Base-by-base conservation (phyloP, 2,329 filamentous ascomycete genomes). In the Hirsutella thompsonii region DNA sequence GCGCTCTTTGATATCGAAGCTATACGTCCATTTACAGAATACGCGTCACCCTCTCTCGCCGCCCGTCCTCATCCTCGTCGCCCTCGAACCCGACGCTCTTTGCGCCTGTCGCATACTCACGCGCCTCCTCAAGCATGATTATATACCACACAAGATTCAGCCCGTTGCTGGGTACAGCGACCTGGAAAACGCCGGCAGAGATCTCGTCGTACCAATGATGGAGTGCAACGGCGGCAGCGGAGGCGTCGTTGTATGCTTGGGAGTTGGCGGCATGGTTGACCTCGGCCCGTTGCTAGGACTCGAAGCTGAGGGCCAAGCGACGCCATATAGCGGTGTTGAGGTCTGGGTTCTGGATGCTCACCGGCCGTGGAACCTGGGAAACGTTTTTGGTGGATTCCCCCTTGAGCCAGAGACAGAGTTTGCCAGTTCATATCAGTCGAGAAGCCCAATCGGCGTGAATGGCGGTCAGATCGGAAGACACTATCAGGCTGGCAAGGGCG, bases 81-180 rank as follows among this genome's bases (percentile, higher is more conserved):
- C 90, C 29, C 83, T 96, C 57, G 90, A 95, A 56, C 88, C 92
- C 42, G 92, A 98, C 66, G 85, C 92, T 47, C 78, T 98, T 46
- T 96, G 90, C 63, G 92, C 89, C 47, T 94, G 88, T 59, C 87
- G 89, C 46, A 95, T 98, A 46, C 77, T 98, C 37, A 94, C 90
- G 3, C 76, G 83, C 39, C 73, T 98, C n/a, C 72, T 98, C 45
- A 95, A 94, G 64, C 83, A 90, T 70, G 92, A 98, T 68, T 96
- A 94, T 58, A 94, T 98, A 51, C 85, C 83, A 13, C 90, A 96
- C 67, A 96, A 95, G 64, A 94, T 96, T 55, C 86, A 95, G 55
- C 92, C 92, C 1, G 82, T 98, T 41, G 79, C 86, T 18, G 92
- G 92, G 42, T 96, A 95, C 76, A 81, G 78, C 49, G 92, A 96